Conservation (phyloP, 1,284 basidiomycete genomes). For the Austroboletus olivaceoglutinosus region DNA sequence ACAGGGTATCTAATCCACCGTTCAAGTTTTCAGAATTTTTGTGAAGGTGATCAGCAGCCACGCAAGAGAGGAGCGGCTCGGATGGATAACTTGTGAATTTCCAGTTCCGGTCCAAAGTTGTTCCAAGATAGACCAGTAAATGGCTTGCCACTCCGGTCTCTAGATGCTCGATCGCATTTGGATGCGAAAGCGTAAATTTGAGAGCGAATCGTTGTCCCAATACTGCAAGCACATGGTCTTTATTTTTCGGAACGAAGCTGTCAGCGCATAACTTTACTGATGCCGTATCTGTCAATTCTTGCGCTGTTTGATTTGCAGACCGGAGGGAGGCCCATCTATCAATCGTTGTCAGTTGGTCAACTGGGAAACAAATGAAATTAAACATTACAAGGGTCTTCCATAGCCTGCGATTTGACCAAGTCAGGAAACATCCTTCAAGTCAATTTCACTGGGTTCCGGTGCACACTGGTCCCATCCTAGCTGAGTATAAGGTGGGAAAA, state of each 20-base stretch:
- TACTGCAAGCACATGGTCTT: constrained; percentile 2
- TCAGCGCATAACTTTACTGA: background rate
- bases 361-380: background rate
- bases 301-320: background rate
- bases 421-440: background rate
- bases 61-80: too few relatives aligned
- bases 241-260: background rate
- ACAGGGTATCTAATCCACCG: accelerated
- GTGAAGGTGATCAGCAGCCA: constrained; percentile 5
- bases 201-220: constrained; percentile 11
- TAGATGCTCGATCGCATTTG: background rate
- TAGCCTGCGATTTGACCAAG: background rate
- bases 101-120: too few relatives aligned
- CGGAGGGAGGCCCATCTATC: constrained; percentile 2
- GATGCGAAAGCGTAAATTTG: constrained; percentile 7
- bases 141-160: constrained; percentile 10
- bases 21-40: background rate
- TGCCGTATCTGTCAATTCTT: background rate
- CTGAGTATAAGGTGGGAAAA: too few relatives aligned
- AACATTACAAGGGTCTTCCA: constrained; percentile 5
- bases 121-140: constrained; percentile 1
- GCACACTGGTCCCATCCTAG: too few relatives aligned
- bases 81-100: too few relatives aligned
- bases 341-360: background rate
- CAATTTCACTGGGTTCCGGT: too few relatives aligned